Evolutionary conservation across 176 grass and related monocot genomes (phyloP), one percentile per base, ranked within the genome.

Genomic region (Tuctoria greenei): DNA sequence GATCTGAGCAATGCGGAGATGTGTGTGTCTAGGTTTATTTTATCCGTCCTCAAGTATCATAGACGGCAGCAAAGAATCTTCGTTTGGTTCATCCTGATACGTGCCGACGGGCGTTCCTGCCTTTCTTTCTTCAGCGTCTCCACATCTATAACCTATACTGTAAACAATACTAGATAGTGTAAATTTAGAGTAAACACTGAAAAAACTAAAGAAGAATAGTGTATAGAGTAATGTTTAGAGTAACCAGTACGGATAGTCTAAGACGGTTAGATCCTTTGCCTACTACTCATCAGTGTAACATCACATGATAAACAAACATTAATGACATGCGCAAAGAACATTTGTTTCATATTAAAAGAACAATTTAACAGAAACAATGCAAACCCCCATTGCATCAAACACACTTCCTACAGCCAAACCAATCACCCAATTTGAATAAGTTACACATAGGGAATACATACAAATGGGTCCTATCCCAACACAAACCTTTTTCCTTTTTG

Each of bases 391-490:
- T 49, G 67, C 71, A 25, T 76, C 24, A 26, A 54, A 70, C 61
- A 78, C 75, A 50, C 74, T 74, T 20, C 78, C 74, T 67, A 66
- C 57, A 59, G 45, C 79, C 63, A 85, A 94, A 76, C 70, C 85
- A 82, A 91, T 80, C 85, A 72, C 77, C 78, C 75, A 90, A 88
- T 85, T 85, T 74, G 75, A 91, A 95, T 84, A 86, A 81, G 82
- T 88, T 83, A 83, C 72, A 84, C 69, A 20, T 46, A 57, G 76
- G 60, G 31, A 31, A 71, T 83, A 86, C 81, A 67, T 87, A 91
- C 82, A 82, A 72, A 81, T 68, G 76, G 73, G 54, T 44, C 62
- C 76, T 69, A 58, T 55, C 63, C 80, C 72, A 56, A 67, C 87
- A 31, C 87, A 85, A 74, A 82, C 81, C 85, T 83, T 31, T 45